Percentiles rank a stretch among this genome's conserved stretches.
Evolutionary conservation across 2,329 filamentous ascomycete species (phyloP).

Genomic region (Alternaria triticimaculans): DNA sequence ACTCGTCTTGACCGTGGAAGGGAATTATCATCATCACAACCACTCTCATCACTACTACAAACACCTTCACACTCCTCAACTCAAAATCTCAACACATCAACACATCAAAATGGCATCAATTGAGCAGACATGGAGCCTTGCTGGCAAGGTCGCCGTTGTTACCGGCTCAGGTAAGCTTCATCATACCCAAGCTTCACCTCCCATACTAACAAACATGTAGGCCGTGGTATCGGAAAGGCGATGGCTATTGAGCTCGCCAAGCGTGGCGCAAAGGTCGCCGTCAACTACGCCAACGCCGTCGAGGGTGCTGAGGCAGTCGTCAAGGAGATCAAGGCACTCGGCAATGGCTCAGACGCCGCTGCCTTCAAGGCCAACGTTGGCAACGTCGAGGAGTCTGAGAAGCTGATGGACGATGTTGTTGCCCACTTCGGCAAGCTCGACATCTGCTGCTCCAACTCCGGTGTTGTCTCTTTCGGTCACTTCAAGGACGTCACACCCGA

Average conservation of each 20-base stretch:
- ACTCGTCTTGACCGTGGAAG: constrained; percentile 20
- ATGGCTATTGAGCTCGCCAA: constrained; percentile 71
- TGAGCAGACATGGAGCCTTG: constrained; percentile 58
- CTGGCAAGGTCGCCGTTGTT: constrained; percentile 62
- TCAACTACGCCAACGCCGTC: constrained; percentile 72
- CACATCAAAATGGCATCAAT: constrained; percentile 48
- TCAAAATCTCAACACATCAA: constrained; percentile 13
- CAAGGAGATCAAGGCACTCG: constrained; percentile 66
- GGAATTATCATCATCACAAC: constrained; percentile 29
- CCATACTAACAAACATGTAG: constrained; percentile 43
- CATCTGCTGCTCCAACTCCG: constrained; percentile 74
- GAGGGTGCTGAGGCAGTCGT: constrained; percentile 71
- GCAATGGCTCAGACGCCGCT: constrained; percentile 66
- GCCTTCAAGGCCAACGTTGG: constrained; percentile 73
- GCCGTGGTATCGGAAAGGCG: constrained; percentile 70
- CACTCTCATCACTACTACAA: constrained; percentile 21
- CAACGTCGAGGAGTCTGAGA: constrained; percentile 67
- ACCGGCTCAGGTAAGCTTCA: constrained; percentile 57
- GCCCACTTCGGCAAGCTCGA: constrained; percentile 70
- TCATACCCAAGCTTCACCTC: neutral
- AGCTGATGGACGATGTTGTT: constrained; percentile 68
- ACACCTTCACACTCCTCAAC: constrained; percentile 5
- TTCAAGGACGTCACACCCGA: constrained; percentile 62
- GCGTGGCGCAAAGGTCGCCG: constrained; percentile 69
- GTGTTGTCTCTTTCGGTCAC: constrained; percentile 62